Conservation (phyloP, 2,329 filamentous ascomycete species). For the Emergomyces pasteurianus region DNA sequence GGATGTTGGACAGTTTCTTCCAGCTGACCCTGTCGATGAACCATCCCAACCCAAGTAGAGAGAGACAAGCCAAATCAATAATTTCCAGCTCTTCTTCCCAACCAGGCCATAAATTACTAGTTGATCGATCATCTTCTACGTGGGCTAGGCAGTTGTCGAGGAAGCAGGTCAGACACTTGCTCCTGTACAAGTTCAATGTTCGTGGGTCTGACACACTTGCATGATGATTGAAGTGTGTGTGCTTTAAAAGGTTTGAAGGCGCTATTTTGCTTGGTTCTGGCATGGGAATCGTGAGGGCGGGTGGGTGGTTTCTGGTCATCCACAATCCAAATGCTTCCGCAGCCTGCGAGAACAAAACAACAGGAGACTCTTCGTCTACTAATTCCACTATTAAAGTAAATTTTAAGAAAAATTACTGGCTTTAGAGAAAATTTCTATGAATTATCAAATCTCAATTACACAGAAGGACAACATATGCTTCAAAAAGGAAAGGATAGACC, state of each 20-base stretch:
- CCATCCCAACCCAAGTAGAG: background rate
- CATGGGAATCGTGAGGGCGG: background rate
- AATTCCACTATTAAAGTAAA: background rate
- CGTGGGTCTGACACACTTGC: background rate
- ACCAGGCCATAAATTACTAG: background rate
- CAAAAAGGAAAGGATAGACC: background rate
- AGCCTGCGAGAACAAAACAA: background rate
- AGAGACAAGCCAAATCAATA: constrained; percentile 3
- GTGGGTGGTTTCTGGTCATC: background rate
- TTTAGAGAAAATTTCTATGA: background rate
- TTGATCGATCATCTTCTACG: background rate
- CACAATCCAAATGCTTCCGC: background rate
- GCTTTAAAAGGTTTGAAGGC: background rate
- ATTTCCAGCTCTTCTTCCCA: constrained; percentile 1
- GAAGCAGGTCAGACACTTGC: background rate
- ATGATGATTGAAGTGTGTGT: background rate
- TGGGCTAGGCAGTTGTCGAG: background rate
- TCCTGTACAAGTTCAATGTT: background rate
- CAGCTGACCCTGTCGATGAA: background rate
- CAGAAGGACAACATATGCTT: background rate
- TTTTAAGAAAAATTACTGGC: background rate
- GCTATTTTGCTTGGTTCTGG: background rate
- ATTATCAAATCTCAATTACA: background rate
- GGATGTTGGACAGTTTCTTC: background rate
- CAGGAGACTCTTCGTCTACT: background rate